These are phyloP conservation scores for Scheffersomyces insectosa DNA, from an alignment of 1,139 yeast genomes.

Conservation along the genomic window DNA sequence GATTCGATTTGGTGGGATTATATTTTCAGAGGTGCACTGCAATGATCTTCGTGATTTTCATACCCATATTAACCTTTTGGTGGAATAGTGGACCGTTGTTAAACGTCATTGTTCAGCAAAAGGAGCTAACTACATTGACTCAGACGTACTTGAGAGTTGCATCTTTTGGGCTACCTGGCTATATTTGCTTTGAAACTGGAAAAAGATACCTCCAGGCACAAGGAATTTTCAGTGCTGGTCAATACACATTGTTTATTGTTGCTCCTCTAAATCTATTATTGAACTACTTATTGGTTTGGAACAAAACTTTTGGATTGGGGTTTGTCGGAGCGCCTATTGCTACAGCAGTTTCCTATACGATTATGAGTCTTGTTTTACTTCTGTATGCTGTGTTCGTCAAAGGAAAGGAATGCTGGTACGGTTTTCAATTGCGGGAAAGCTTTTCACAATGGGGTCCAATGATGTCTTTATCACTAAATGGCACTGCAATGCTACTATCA, in stretches of 20 bases:
- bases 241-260: slow-evolving; percentile 49
- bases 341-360: slow-evolving; percentile 56
- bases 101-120: slow-evolving; percentile 41
- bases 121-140: slow-evolving; percentile 50
- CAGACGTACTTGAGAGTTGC: slow-evolving; percentile 51
- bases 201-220: slow-evolving; percentile 56
- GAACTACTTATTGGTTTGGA: slow-evolving; percentile 61
- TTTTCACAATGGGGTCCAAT: slow-evolving; percentile 50
- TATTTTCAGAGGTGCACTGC: slow-evolving; percentile 58
- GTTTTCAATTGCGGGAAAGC: slow-evolving; percentile 23
- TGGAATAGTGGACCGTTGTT: slow-evolving; percentile 45
- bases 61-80: slow-evolving; percentile 51
- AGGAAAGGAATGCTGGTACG: slow-evolving; percentile 37
- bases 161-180: slow-evolving; percentile 60
- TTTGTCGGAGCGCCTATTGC: slow-evolving; percentile 62
- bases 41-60: slow-evolving; percentile 48
- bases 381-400: slow-evolving; percentile 40
- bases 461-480: slow-evolving; percentile 59
- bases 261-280: slow-evolving; percentile 55
- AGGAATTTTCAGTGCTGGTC: slow-evolving; percentile 54
- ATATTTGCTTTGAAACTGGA: slow-evolving; percentile 53
- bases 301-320: slow-evolving; percentile 52
- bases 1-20: slow-evolving; percentile 51
- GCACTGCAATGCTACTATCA: slow-evolving; percentile 71
- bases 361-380: slow-evolving; percentile 52